Base-by-base conservation (phyloP, 805 yeast genomes). In the Blastobotrys americana region DNA sequence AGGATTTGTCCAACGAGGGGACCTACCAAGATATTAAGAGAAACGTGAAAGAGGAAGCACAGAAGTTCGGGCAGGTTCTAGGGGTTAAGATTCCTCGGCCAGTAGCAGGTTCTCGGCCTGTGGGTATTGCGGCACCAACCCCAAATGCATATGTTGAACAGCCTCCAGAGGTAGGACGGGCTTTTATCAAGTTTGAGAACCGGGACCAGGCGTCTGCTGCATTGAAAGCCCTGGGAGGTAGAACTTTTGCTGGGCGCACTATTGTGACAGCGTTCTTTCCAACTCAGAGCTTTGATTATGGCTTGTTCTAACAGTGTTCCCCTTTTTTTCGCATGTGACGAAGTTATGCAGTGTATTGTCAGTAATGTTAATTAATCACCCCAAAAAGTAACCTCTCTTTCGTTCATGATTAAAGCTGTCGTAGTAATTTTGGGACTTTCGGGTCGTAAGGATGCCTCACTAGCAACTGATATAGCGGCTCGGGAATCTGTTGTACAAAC, bases 401-500 rank as follows among this genome's bases (percentile, higher is more conserved):
- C 16, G 37, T 6, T 34, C 8, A 9, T 16, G 37, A 13, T 13
- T 25, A 25, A 8, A 25, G 16, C 16, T 34, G n/a, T 21, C 18
- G 4, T 13, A 34, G 37, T 13, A 34, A 10, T 19, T 35, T 34
- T 3, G 43, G 43, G 3, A 52, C 53, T 3, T 46, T 19, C 13
- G 46, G 46, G 25, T 83, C 89, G 51, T 68, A 74, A 0, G 82
- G 74, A 59, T 83, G 93, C 41, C 85, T 67, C 6, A 71, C 73
- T 33, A 84, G 66, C 46, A 82, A 59, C 49, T 75, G 80, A 58
- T 82, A 84, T 25, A 88, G 66, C 2, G 70, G 66, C 25, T 73
- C 75, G 0, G 95, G 94, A 4, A 88, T 64, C 55, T 78, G 78
- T 5, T 89, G 82, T 3, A 87, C 75, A 52, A 87, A 84, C 42